Percentiles rank a stretch among this genome's conserved stretches.
Evolutionary conservation across 2,329 filamentous ascomycete genomes (phyloP).

Genomic region (Apiospora malaysiana): DNA sequence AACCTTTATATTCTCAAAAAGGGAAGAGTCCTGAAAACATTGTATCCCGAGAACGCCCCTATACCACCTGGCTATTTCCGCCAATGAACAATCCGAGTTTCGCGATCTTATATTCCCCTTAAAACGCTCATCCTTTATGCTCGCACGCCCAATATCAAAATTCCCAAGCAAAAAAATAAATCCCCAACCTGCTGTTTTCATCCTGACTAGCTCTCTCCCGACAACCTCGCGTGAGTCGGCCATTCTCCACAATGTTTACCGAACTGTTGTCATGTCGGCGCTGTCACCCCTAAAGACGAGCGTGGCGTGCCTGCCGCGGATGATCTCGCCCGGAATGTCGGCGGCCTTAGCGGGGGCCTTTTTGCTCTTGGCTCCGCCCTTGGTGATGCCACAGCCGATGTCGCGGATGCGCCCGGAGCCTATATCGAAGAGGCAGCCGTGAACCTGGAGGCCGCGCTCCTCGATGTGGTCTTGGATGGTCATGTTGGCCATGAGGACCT

Average conservation of each 20-base stretch:
- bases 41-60: conserved; percentile 2
- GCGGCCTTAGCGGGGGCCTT: conserved; percentile 21
- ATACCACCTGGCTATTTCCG: neutral
- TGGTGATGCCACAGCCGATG: conserved; percentile 50
- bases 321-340: conserved; percentile 40
- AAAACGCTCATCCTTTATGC: conserved; percentile 1
- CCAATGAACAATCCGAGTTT: neutral
- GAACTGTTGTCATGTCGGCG: conserved; percentile 33
- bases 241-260: neutral
- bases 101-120: conserved; percentile 1
- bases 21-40: conserved; percentile 2
- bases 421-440: conserved; percentile 78
- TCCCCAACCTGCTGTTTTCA: neutral
- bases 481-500: conserved; percentile 71
- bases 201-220: neutral
- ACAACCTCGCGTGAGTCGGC: neutral
- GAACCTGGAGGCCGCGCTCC: conserved; percentile 74
- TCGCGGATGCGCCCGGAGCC: conserved; percentile 54
- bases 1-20: neutral
- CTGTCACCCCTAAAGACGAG: conserved; percentile 53
- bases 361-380: conserved; percentile 24
- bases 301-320: conserved; percentile 55
- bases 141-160: neutral
- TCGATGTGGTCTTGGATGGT: conserved; percentile 72
- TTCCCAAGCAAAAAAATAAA: neutral